Conservation (phyloP, 176 grass and related monocot species). For the Eleusine indica region DNA sequence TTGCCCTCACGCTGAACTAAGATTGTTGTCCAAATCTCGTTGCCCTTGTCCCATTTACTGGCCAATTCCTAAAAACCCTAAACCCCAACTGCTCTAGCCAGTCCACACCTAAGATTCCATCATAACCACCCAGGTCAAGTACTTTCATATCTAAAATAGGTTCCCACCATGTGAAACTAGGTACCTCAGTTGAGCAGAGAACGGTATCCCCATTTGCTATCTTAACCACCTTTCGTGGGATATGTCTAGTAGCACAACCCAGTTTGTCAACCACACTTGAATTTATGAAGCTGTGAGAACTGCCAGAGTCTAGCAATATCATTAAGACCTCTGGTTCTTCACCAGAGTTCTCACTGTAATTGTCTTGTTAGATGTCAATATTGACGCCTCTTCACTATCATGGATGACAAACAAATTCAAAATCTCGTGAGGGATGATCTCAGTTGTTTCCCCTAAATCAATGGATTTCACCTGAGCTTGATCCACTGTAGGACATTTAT, state of each 20-base stretch:
- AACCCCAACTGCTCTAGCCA: neutral
- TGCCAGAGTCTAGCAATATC: neutral
- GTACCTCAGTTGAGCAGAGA: fast-evolving
- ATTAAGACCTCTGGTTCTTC: neutral
- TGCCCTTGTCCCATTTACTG: neutral
- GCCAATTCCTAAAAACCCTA: neutral
- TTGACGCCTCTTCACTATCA: neutral
- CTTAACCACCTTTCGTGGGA: neutral
- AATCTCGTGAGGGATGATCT: neutral
- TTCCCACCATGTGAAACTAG: neutral
- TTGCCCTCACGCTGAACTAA: neutral
- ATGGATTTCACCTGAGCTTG: neutral
- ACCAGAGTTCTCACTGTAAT: neutral
- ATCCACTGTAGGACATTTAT: neutral
- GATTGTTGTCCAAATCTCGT: neutral
- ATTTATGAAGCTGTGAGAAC: neutral
- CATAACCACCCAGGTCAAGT: neutral
- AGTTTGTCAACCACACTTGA: neutral
- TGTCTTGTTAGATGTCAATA: neutral
- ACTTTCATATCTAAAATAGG: neutral
- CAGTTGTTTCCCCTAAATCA: neutral
- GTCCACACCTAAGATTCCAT: neutral
- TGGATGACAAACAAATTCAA: neutral
- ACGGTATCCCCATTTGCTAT: neutral
- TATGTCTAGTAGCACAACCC: neutral